Percentiles rank a stretch among this genome's conserved stretches.
Evolutionary conservation across 805 yeast species (phyloP).

Genomic region (Metschnikowia matae): DNA sequence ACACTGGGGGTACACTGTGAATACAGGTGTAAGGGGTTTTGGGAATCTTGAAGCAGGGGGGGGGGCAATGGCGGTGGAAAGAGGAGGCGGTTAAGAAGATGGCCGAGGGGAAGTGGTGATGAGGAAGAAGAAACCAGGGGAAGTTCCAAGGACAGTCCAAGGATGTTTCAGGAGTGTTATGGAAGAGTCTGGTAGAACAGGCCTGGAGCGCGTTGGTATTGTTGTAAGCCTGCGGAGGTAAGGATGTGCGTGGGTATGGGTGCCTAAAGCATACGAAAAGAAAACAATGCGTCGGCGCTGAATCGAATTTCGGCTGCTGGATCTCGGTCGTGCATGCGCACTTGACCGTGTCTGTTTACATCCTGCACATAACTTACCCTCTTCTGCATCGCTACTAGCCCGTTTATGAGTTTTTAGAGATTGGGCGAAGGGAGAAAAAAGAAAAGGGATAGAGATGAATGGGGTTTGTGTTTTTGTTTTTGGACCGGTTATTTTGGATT

Average conservation of each 20-base stretch:
- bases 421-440: no score
- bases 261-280: constrained; percentile 13
- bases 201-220: constrained; percentile 4
- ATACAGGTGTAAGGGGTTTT: no score
- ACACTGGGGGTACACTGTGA: no score
- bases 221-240: not conserved
- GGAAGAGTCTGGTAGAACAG: not conserved
- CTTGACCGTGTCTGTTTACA: constrained; percentile 18
- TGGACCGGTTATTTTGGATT: no score
- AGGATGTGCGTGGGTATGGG: not conserved
- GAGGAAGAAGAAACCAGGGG: not conserved
- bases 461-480: no score
- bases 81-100: not conserved
- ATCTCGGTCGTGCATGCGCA: constrained; percentile 4
- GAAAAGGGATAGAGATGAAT: not conserved
- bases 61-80: not conserved
- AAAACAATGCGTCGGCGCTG: constrained; percentile 9
- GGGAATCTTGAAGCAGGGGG: no score
- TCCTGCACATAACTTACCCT: not conserved
- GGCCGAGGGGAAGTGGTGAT: not conserved
- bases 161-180: not conserved
- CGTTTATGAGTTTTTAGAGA: no score
- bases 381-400: no score
- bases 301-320: not conserved
- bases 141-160: not conserved